Conservation (phyloP, 2,329 filamentous ascomycete species). For the Neurospora crassa region DNA sequence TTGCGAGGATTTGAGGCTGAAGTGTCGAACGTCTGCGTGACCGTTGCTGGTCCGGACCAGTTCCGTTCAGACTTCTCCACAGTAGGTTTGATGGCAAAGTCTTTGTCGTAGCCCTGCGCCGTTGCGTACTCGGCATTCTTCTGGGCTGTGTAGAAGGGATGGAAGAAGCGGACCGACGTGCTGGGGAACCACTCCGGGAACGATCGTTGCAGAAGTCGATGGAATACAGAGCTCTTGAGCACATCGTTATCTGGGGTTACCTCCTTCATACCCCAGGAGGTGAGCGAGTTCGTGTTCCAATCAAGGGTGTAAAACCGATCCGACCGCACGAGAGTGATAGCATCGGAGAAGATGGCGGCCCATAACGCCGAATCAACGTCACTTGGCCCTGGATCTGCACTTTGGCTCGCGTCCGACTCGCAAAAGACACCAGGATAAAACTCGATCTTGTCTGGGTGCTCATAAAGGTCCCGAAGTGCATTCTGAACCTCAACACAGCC, state of each 20-base stretch:
- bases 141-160: constrained; percentile 10
- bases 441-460: constrained; percentile 56
- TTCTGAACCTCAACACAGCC: constrained; percentile 44
- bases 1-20: constrained; percentile 1
- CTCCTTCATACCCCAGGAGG: constrained; percentile 11
- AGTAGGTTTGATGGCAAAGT: background rate
- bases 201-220: constrained; percentile 6
- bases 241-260: constrained; percentile 7
- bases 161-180: constrained; percentile 9
- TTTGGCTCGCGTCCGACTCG: background rate
- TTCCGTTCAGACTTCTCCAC: background rate
- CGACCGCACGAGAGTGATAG: constrained; percentile 46
- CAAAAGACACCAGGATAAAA: constrained; percentile 56
- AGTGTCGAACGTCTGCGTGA: background rate
- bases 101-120: constrained; percentile 2
- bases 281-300: constrained; percentile 27
- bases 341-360: constrained; percentile 46
- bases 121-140: constrained; percentile 5
- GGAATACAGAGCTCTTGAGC: constrained; percentile 7
- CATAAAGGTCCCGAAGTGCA: constrained; percentile 48
- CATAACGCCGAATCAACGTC: background rate
- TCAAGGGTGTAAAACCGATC: constrained; percentile 50
- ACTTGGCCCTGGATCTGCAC: background rate
- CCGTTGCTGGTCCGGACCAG: too few relatives aligned
- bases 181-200: constrained; percentile 9